A percentile compares a stretch with the other conserved stretches of the same genome.
Conservation (phyloP, 1,284 basidiomycete genomes). For the Trichosporon faecale region DNA sequence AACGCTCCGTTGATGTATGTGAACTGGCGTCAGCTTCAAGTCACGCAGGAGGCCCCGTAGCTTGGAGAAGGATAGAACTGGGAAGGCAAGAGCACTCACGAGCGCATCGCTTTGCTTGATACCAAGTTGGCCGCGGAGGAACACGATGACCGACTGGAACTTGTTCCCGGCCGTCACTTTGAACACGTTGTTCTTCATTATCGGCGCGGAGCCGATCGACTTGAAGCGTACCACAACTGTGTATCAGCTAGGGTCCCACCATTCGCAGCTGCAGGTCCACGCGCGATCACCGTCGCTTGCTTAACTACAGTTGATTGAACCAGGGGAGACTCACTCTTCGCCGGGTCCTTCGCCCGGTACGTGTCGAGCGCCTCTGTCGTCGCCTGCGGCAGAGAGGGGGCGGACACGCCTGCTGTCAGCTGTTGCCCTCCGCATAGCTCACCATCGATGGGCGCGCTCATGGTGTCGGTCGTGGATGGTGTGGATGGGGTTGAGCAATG, state of each 20-base stretch:
- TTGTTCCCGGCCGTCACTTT: constrained; percentile 92
- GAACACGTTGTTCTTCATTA: constrained; percentile 98
- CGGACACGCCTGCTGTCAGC: constrained; percentile 8
- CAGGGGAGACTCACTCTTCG: constrained; percentile 62
- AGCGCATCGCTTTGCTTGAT: constrained; percentile 84
- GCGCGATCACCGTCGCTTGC: no score
- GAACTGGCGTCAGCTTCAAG: constrained; percentile 60
- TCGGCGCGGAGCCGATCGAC: constrained; percentile 95
- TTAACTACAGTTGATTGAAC: no score
- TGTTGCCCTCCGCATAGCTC: not conserved
- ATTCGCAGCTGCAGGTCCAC: no score
- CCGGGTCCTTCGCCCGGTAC: constrained; percentile 77
- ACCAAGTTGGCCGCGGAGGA: constrained; percentile 82
- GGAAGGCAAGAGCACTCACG: constrained; percentile 64
- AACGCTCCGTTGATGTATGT: constrained; percentile 99
- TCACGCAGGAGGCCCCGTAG: no score
- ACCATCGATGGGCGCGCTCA: constrained; percentile 2
- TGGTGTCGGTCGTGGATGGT: not conserved
- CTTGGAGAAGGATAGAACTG: no score
- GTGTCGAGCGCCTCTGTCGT: constrained; percentile 67
- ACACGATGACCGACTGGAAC: constrained; percentile 93
- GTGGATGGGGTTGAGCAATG: not conserved
- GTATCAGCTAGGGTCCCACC: not conserved
- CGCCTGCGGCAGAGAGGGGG: constrained; percentile 41
- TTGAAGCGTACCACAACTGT: constrained; percentile 96